Conservation (phyloP, 2,329 filamentous ascomycete genomes). For the Elsinoe fawcettii region DNA sequence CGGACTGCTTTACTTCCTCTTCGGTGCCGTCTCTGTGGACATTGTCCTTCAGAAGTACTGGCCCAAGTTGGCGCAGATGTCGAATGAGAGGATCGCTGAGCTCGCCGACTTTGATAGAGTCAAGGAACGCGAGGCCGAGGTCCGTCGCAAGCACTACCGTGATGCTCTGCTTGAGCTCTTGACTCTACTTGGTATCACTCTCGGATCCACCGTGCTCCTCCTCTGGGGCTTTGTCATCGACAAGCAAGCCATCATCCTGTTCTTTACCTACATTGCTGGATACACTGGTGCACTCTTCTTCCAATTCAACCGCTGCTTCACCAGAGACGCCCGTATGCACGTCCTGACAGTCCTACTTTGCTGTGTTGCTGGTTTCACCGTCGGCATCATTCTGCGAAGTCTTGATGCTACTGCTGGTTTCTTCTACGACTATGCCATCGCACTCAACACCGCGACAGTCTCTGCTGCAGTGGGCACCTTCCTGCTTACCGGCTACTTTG, state of each 20-base stretch:
- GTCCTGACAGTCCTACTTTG: slow-evolving; percentile 16
- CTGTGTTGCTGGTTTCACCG: slow-evolving; percentile 17
- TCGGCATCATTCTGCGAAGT: slow-evolving; percentile 17
- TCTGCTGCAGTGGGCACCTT: slow-evolving; percentile 17
- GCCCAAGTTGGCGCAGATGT: slow-evolving; percentile 14
- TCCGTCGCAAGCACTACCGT: slow-evolving; percentile 16
- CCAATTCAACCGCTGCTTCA: slow-evolving; percentile 20
- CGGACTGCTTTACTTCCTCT: slow-evolving; percentile 50
- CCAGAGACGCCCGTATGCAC: slow-evolving; percentile 15
- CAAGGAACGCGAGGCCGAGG: slow-evolving; percentile 1
- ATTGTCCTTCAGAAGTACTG: slow-evolving; percentile 32
- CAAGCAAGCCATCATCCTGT: slow-evolving; percentile 15
- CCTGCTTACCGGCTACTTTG: slow-evolving; percentile 17
- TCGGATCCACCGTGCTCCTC: slow-evolving; percentile 15
- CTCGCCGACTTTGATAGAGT: slow-evolving; percentile 14
- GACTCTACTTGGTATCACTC: slow-evolving; percentile 12
- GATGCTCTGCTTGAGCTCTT: slow-evolving; percentile 16
- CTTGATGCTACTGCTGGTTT: slow-evolving; percentile 3
- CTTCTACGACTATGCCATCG: slow-evolving; percentile 17
- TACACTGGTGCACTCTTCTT: slow-evolving; percentile 19
- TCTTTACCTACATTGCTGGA: slow-evolving; percentile 16
- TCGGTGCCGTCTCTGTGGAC: slow-evolving; percentile 50
- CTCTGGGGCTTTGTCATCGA: slow-evolving; percentile 18
- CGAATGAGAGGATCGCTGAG: slow-evolving; percentile 12
- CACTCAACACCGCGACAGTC: slow-evolving; percentile 14